Conservation (phyloP, 2,329 filamentous ascomycete species). For the Trichoderma guizhouense region DNA sequence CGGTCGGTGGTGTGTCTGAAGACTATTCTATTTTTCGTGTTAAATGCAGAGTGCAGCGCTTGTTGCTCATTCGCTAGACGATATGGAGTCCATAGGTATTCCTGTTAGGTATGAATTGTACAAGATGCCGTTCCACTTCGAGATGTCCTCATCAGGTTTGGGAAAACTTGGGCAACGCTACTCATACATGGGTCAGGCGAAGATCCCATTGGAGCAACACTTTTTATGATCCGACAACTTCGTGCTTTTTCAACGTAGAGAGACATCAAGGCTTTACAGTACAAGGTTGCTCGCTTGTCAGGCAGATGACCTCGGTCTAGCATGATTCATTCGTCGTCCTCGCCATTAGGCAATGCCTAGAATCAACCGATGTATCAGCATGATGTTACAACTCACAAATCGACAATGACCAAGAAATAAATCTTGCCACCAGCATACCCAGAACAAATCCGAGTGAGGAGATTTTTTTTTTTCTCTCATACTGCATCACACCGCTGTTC, state of each 20-base stretch:
- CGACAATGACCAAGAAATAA: not conserved
- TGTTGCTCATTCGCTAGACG: not conserved
- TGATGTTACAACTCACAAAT: not conserved
- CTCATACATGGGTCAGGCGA: not conserved
- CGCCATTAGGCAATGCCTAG: not conserved
- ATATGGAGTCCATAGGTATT: not conserved
- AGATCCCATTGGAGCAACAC: not conserved
- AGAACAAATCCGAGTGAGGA: not conserved
- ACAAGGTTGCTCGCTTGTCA: not conserved
- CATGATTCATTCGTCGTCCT: not conserved
- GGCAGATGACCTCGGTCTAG: not conserved
- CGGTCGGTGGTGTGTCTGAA: not conserved
- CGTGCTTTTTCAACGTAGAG: not conserved
- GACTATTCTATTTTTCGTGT: too few relatives aligned
- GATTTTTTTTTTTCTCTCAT: not conserved
- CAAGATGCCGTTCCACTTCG: not conserved
- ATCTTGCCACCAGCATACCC: not conserved
- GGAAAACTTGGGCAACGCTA: not conserved
- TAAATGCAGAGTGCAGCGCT: not conserved
- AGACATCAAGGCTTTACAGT: not conserved
- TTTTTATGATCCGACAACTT: not conserved
- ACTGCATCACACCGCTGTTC: slow-evolving; percentile 14
- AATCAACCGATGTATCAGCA: not conserved
- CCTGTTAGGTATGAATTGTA: not conserved
- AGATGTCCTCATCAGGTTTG: not conserved